phyloP scores from a whole-genome alignment of 2,329 filamentous ascomycete species.

The Triangularia verruculosa region DNA sequence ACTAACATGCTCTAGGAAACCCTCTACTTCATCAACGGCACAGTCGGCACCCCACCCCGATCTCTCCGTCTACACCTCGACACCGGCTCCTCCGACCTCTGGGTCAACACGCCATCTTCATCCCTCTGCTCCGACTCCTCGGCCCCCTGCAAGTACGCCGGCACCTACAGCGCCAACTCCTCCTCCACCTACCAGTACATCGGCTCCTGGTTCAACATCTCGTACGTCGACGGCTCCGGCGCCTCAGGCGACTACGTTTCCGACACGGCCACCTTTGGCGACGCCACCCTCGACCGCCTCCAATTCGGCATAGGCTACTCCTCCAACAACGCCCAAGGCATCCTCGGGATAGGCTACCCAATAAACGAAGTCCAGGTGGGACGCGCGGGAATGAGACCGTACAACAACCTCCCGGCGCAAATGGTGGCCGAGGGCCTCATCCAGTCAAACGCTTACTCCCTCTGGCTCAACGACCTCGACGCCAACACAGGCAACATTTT shows the following conservation, averaged over 20 bases:
- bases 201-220: slow-evolving; percentile 78
- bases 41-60: slow-evolving; percentile 61
- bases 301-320: slow-evolving; percentile 73
- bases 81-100: slow-evolving; percentile 67
- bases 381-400: slow-evolving; percentile 50
- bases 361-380: slow-evolving; percentile 73
- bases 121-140: slow-evolving; percentile 50
- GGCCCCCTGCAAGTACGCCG: slow-evolving; percentile 57
- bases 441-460: slow-evolving; percentile 65
- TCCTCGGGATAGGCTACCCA: slow-evolving; percentile 81
- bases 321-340: slow-evolving; percentile 62
- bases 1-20: slow-evolving; percentile 44
- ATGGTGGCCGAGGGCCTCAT: slow-evolving; percentile 61
- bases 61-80: slow-evolving; percentile 59
- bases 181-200: slow-evolving; percentile 77
- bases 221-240: slow-evolving; percentile 78
- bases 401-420: slow-evolving; percentile 67
- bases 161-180: slow-evolving; percentile 65
- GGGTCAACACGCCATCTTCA: slow-evolving; percentile 66
- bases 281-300: slow-evolving; percentile 50
- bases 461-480: slow-evolving; percentile 73
- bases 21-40: slow-evolving; percentile 62
- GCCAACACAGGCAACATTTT: slow-evolving; percentile 64
- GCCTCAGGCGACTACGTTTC: slow-evolving; percentile 76
- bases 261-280: slow-evolving; percentile 65